Evolutionary conservation across 2,329 filamentous ascomycete species (phyloP), one percentile per base, ranked within the genome.

Genomic region (Paraconiothyrium brasiliense): DNA sequence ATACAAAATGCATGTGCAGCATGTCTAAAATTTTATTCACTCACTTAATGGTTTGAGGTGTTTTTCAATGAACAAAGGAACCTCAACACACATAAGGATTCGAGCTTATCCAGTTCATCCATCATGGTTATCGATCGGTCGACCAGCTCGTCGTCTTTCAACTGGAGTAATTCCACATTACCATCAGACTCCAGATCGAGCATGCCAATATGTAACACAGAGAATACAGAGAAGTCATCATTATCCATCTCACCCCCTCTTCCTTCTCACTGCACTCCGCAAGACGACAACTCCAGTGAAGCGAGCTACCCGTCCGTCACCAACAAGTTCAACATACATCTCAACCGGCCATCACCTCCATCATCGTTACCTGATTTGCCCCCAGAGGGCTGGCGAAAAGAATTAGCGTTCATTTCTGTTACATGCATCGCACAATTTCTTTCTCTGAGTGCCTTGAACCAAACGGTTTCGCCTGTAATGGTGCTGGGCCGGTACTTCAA

Each of bases 371-470:
- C 35, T 41, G 6, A 14, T 5, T 30, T 24, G 13, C 20, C n/a
- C 4, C 35, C 52, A 16, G 64, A 63, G 49, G 61, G 49, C 22
- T 62, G 34, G 30, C 55, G n/a, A 14, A 59, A 61, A 14, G 66
- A 72, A 43, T 39, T 65, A 24, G 60, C 65, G 4, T 73, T 74
- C 52, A 66, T 74, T 11, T 60, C 60, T 30, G 65, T 72, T 20
- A 65, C 70, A 7, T 74, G 70, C 54, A 59, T 70, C 34, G 69
- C 71, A 1, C 70, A 75, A 49, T 66, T 73, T 83, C 82, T 69
- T 78, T 85, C 75, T 82, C 84, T 80, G 58, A 72, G 72, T 5
- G 77, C 73, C 22, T 61, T 81, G 46, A 76, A 74, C 11, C 76
- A 76, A 56, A 72, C 72, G 22, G 69, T 80, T 4, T 74, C 75